Conservation (phyloP, 306 rosid genomes). For the Cucurbita pepo region DNA sequence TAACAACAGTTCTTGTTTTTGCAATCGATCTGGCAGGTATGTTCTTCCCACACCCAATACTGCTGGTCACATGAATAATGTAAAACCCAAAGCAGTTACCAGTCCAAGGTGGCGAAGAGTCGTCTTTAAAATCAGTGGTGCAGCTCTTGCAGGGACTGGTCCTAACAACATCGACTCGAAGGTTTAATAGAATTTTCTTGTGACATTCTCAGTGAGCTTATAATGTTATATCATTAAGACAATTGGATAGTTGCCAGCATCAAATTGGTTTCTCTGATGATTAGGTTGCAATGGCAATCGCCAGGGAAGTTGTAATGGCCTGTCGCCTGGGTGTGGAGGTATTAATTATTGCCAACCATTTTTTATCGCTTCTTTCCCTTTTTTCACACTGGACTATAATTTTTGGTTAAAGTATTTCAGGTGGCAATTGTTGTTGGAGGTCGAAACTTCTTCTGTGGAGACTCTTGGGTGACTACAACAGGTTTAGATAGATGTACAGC, state of each 20-base stretch:
- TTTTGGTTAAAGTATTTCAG: conserved; percentile 23
- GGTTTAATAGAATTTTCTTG: conserved; percentile 25
- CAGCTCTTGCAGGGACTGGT: conserved; percentile 74
- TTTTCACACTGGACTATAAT: not conserved
- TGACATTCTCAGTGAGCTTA: not conserved
- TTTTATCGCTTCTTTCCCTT: not conserved
- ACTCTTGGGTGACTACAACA: conserved; percentile 75
- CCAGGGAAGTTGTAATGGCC: conserved; percentile 73
- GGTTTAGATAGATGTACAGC: conserved; percentile 84
- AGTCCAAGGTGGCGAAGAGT: conserved; percentile 80
- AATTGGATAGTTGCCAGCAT: not conserved
- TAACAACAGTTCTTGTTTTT: not conserved
- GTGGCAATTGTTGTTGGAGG: conserved; percentile 92
- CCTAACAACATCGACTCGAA: conserved; percentile 72
- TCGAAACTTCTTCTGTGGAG: conserved; percentile 88
- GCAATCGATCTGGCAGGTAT: conserved; percentile 24
- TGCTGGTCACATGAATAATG: conserved; percentile 37
- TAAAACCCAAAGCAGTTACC: conserved; percentile 50
- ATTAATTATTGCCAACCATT: conserved; percentile 16
- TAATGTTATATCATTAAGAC: not conserved
- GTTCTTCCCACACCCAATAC: conserved; percentile 34
- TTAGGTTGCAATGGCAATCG: conserved; percentile 67
- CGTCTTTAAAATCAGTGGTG: conserved; percentile 86
- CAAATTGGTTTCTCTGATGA: conserved; percentile 13
- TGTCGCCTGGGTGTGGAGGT: conserved; percentile 90